Conservation (phyloP, 2,329 filamentous ascomycete genomes). For the Colletotrichum euphorbiae region DNA sequence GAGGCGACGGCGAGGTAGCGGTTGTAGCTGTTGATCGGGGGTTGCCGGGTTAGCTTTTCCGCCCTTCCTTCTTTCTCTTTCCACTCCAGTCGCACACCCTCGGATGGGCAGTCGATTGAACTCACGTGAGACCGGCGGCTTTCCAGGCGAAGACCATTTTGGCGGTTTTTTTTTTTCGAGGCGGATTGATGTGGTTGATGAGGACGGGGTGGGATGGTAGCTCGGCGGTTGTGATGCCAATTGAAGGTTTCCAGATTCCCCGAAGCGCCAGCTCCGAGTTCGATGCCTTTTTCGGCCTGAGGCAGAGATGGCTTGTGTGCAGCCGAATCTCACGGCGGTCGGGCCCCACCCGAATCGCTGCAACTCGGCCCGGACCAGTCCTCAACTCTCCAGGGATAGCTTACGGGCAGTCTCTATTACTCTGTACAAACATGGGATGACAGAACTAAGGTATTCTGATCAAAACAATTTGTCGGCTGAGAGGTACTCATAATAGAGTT, state of each 20-base stretch:
- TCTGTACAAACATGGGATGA: conserved; percentile 9
- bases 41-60: conserved; percentile 50
- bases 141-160: conserved; percentile 99
- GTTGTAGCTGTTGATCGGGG: conserved; percentile 83
- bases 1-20: conserved; percentile 97
- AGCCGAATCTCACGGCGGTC: neutral
- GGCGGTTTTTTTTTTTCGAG: conserved; percentile 51
- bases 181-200: conserved; percentile 46
- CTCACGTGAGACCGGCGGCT: conserved; percentile 95
- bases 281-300: conserved; percentile 40
- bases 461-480: neutral
- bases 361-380: conserved; percentile 22
- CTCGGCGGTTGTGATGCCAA: conserved; percentile 50
- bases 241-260: conserved; percentile 45
- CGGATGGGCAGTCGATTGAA: conserved; percentile 45
- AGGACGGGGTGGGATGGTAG: conserved; percentile 43
- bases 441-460: neutral
- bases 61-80: conserved; percentile 37
- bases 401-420: too few species aligned
- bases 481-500: too few species aligned
- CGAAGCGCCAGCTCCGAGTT: conserved; percentile 41
- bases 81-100: neutral
- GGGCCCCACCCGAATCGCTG: conserved; percentile 7
- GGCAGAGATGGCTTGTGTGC: conserved; percentile 6
- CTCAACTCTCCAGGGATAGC: neutral